Evolutionary conservation across 352 stramenopile species (phyloP).

Genomic region (Phytopythium mirpurense): DNA sequence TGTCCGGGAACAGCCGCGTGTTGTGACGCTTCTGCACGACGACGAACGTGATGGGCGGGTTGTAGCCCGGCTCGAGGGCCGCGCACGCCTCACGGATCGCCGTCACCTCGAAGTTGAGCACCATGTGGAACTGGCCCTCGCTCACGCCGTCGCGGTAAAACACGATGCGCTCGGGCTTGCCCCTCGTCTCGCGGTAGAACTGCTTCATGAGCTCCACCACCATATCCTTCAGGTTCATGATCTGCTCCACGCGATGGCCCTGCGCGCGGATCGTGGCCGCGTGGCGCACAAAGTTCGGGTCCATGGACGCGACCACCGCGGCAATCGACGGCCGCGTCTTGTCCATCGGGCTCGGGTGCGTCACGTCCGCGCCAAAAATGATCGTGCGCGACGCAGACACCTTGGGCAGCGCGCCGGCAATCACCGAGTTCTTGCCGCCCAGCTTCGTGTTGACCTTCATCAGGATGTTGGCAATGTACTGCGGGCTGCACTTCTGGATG

Average conservation of each 20-base stretch:
- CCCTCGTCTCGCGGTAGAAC: slow-evolving; percentile 52
- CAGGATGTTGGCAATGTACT: slow-evolving; percentile 74
- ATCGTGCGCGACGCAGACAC: slow-evolving; percentile 53
- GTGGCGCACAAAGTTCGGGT: slow-evolving; percentile 65
- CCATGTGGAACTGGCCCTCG: slow-evolving; percentile 77
- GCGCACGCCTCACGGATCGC: slow-evolving; percentile 68
- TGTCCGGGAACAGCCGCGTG: slow-evolving; percentile 61
- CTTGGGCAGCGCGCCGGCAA: slow-evolving; percentile 34
- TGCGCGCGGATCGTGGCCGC: slow-evolving; percentile 60
- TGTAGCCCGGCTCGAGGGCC: slow-evolving; percentile 59
- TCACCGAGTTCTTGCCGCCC: slow-evolving; percentile 54
- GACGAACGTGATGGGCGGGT: slow-evolving; percentile 82
- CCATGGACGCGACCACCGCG: slow-evolving; percentile 77
- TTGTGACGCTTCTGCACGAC: slow-evolving; percentile 88
- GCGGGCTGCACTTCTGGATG: slow-evolving; percentile 42
- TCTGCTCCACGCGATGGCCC: slow-evolving; percentile 76
- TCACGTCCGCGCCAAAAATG: slow-evolving; percentile 83
- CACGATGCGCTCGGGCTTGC: slow-evolving; percentile 68
- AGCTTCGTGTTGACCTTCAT: slow-evolving; percentile 82
- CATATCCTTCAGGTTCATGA: slow-evolving; percentile 63
- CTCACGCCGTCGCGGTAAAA: slow-evolving; percentile 87
- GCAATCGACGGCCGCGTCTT: slow-evolving; percentile 71
- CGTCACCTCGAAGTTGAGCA: slow-evolving; percentile 58
- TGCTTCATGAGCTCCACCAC: slow-evolving; percentile 59
- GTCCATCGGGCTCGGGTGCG: slow-evolving; percentile 70